A percentile compares a stretch with the other conserved stretches of the same genome.
phyloP scores from a whole-genome alignment of 805 yeast genomes.

The Schwanniomyces yamadae region DNA sequence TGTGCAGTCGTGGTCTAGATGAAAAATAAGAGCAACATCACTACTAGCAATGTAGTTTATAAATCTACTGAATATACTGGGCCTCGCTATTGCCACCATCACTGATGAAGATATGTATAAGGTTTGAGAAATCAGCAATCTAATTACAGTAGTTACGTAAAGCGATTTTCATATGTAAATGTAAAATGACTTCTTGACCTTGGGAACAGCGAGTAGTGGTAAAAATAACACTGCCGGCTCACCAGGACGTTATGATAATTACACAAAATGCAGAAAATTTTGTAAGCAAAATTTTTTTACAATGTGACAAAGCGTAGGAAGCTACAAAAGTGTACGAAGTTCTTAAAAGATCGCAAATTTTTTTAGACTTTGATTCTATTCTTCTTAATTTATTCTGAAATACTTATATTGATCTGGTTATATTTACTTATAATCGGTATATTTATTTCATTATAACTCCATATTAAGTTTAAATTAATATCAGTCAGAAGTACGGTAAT shows the following conservation, averaged over 20 bases:
- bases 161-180: too few relatives aligned
- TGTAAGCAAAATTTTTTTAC: slow-evolving; percentile 1
- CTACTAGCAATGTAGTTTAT: too few relatives aligned
- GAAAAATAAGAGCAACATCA: too few relatives aligned
- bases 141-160: too few relatives aligned
- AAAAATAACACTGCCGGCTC: neutral
- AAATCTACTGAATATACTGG: too few relatives aligned
- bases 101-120: too few relatives aligned
- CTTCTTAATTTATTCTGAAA: slow-evolving; percentile 8
- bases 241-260: slow-evolving; percentile 1
- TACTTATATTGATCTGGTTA: slow-evolving; percentile 12
- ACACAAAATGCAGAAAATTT: slow-evolving; percentile 4
- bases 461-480: slow-evolving; percentile 2
- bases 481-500: neutral
- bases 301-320: neutral
- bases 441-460: slow-evolving; percentile 9
- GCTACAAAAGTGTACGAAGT: slow-evolving; percentile 1
- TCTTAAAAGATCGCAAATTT: too few relatives aligned
- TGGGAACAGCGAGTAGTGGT: neutral
- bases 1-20: too few relatives aligned
- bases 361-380: slow-evolving; percentile 3
- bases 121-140: too few relatives aligned
- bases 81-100: too few relatives aligned
- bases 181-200: too few relatives aligned
- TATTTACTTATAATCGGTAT: slow-evolving; percentile 15